A percentile compares a stretch with the other conserved stretches of the same genome.
Evolutionary conservation across 208 protist species (phyloP).

Genomic region (Entamoeba invadens): DNA sequence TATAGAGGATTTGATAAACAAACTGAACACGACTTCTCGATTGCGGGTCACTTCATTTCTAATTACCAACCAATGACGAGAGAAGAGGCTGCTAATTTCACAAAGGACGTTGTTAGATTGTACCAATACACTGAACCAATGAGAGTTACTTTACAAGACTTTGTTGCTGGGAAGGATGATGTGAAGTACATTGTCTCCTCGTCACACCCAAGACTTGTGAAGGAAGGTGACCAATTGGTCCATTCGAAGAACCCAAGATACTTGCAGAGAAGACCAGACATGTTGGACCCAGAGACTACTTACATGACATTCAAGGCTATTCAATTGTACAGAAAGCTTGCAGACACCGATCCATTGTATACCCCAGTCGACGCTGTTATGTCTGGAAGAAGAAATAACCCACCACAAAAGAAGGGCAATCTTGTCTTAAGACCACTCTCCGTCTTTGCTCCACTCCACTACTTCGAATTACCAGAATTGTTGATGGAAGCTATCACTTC

Average conservation of each 20-base stretch:
- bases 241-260: constrained; percentile 28
- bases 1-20: constrained; percentile 27
- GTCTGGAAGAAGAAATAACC: constrained; percentile 30
- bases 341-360: constrained; percentile 6
- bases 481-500: constrained; percentile 34
- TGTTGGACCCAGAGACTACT: neutral
- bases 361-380: constrained; percentile 22
- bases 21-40: constrained; percentile 10
- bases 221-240: neutral
- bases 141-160: neutral
- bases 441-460: constrained; percentile 38
- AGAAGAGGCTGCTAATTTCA: neutral
- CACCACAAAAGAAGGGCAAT: neutral
- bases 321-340: constrained; percentile 11
- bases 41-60: neutral
- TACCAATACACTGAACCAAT: constrained; percentile 33
- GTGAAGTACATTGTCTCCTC: constrained; percentile 4
- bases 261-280: constrained; percentile 17
- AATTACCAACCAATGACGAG: neutral
- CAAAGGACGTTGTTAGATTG: constrained; percentile 18
- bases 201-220: constrained; percentile 13
- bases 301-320: constrained; percentile 13
- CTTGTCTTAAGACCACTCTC: neutral
- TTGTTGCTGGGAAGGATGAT: neutral
- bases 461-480: constrained; percentile 38